Conservation (phyloP, 2,329 filamentous ascomycete genomes). For the Ceratocystis colombiana region DNA sequence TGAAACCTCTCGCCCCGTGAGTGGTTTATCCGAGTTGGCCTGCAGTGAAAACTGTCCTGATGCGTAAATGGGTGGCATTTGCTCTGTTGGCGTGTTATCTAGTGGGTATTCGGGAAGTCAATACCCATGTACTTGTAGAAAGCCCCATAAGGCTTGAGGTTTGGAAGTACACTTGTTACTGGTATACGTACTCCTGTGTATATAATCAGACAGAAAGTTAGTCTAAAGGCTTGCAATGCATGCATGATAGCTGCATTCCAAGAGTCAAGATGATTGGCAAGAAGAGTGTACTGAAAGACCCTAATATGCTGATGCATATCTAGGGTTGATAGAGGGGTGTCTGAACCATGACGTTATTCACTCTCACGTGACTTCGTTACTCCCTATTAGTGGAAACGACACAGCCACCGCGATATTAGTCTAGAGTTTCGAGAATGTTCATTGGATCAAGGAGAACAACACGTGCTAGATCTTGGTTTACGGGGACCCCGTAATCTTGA, state of each 20-base stretch:
- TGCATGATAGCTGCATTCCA: neutral
- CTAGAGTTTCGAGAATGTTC: neutral
- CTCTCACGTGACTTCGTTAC: neutral
- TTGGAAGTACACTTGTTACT: too few relatives aligned
- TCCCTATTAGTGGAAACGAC: neutral
- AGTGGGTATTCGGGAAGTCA: neutral
- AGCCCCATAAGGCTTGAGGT: too few relatives aligned
- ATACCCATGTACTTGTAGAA: too few relatives aligned
- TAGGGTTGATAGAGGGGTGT: too few relatives aligned
- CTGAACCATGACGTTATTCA: neutral
- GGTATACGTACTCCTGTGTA: neutral
- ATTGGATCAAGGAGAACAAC: neutral
- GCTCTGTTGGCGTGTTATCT: neutral
- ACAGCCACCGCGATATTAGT: constrained; percentile 1
- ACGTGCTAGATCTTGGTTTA: neutral
- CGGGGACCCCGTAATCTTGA: neutral
- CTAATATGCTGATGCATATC: neutral
- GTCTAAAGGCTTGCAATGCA: neutral
- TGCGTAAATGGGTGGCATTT: neutral
- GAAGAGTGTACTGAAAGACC: neutral
- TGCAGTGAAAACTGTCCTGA: neutral
- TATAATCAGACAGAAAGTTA: neutral
- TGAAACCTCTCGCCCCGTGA: neutral
- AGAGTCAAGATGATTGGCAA: neutral
- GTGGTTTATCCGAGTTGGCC: neutral